These are phyloP conservation scores for Penicillium angulare DNA, from an alignment of 495 filamentous ascomycete genomes.

Conservation along the genomic window DNA sequence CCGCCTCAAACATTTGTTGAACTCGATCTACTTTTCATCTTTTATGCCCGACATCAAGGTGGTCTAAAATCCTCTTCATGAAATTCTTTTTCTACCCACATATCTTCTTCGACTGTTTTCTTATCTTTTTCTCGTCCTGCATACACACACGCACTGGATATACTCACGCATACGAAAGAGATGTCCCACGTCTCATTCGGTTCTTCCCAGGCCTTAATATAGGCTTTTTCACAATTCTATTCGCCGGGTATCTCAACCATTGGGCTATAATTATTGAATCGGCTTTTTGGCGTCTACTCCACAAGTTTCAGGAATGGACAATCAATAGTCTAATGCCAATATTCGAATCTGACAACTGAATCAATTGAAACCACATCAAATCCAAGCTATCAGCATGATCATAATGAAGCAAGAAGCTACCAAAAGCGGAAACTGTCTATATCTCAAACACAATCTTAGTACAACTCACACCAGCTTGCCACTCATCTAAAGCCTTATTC, in stretches of 20 bases:
- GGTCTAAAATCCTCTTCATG: too few species aligned
- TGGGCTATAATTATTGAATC: neutral
- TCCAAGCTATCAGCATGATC: too few species aligned
- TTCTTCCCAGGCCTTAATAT: constrained; percentile 3
- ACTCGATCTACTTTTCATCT: neutral
- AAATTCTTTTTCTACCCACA: too few species aligned
- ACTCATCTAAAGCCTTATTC: constrained; percentile 17
- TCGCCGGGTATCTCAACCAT: constrained; percentile 3
- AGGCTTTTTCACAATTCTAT: neutral
- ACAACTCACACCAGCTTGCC: constrained; percentile 18
- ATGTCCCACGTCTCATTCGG: constrained; percentile 1
- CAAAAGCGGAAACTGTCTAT: neutral
- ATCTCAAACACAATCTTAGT: constrained; percentile 20
- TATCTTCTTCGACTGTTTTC: constrained; percentile 1
- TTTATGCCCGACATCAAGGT: neutral
- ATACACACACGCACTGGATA: constrained; percentile 11
- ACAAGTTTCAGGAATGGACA: neutral
- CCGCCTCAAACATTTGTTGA: too few species aligned
- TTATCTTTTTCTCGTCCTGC: constrained; percentile 2
- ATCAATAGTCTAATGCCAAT: neutral
- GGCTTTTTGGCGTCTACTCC: neutral
- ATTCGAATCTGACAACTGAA: neutral
- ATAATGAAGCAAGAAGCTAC: neutral
- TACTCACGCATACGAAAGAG: constrained; percentile 29
- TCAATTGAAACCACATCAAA: neutral